Conservation (phyloP, 2,329 filamentous ascomycete species). For the Aureobasidium subglaciale region DNA sequence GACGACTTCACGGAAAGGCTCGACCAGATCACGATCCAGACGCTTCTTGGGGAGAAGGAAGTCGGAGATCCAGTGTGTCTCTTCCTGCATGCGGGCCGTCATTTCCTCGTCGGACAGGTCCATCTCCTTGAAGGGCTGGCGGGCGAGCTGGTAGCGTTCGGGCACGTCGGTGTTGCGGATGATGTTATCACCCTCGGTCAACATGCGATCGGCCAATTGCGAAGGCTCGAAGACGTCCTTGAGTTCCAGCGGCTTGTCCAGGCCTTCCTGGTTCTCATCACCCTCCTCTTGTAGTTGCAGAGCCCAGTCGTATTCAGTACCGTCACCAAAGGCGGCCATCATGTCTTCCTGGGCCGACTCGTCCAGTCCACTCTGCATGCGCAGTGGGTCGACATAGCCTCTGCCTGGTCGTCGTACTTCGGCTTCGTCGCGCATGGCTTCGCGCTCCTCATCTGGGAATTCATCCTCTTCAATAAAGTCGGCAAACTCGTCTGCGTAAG, state of each 20-base stretch:
- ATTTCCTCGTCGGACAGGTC: slow-evolving; percentile 73
- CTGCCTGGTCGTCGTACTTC: slow-evolving; percentile 79
- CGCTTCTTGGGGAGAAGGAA: slow-evolving; percentile 81
- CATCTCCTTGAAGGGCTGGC: slow-evolving; percentile 72
- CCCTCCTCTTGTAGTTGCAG: slow-evolving; percentile 81
- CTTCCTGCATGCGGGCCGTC: slow-evolving; percentile 59
- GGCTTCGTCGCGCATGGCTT: slow-evolving; percentile 71
- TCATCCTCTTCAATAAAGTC: slow-evolving; percentile 96
- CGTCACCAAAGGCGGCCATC: slow-evolving; percentile 91
- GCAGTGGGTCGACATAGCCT: slow-evolving; percentile 61
- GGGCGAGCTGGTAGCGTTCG: slow-evolving; percentile 87
- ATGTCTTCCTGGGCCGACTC: slow-evolving; percentile 93
- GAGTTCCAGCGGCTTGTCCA: slow-evolving; percentile 79
- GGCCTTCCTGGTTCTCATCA: slow-evolving; percentile 65
- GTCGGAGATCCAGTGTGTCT: slow-evolving; percentile 85
- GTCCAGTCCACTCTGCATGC: slow-evolving; percentile 62
- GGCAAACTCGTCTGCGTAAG: slow-evolving; percentile 71
- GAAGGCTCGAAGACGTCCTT: slow-evolving; percentile 98
- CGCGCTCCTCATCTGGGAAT: slow-evolving; percentile 74
- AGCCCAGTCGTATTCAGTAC: slow-evolving; percentile 93
- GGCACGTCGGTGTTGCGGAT: slow-evolving; percentile 87
- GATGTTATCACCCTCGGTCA: slow-evolving; percentile 89
- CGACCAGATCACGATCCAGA: slow-evolving; percentile 62
- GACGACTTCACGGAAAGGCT: slow-evolving; percentile 80
- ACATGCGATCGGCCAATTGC: slow-evolving; percentile 84